These are phyloP conservation scores for Spergularia bocconei DNA, from an alignment of 148 eudicot species.

Conservation along the genomic window DNA sequence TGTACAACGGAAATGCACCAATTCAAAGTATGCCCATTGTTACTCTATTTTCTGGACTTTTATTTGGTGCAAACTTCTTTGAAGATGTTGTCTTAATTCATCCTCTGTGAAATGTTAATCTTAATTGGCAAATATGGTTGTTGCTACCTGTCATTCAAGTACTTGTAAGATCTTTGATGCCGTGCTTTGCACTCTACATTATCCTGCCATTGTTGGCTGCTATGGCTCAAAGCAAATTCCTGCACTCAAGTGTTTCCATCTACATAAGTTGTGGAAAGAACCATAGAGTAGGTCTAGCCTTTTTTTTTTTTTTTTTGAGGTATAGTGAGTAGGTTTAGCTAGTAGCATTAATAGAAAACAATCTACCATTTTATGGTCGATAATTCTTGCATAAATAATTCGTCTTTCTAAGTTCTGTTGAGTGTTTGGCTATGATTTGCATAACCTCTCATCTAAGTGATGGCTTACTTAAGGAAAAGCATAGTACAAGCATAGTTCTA, in stretches of 20 bases:
- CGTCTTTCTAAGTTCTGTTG: neutral
- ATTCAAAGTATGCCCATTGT: neutral
- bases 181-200: neutral
- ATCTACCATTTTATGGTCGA: neutral
- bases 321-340: neutral
- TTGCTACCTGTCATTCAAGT: neutral
- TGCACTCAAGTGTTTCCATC: neutral
- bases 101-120: neutral
- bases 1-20: slow-evolving; percentile 22
- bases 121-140: neutral
- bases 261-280: neutral
- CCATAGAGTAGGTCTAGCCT: neutral
- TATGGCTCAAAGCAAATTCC: neutral
- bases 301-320: too few species aligned
- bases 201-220: neutral
- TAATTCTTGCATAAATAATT: neutral
- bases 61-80: slow-evolving; percentile 5
- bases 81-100: neutral
- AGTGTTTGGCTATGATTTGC: neutral
- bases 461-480: neutral
- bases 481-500: neutral
- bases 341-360: neutral
- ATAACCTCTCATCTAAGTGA: neutral
- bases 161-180: too few species aligned
- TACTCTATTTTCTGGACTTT: neutral